These are phyloP conservation scores for Stagonosporopsis vannaccii DNA, from an alignment of 2,329 filamentous ascomycete genomes.

Conservation along the genomic window DNA sequence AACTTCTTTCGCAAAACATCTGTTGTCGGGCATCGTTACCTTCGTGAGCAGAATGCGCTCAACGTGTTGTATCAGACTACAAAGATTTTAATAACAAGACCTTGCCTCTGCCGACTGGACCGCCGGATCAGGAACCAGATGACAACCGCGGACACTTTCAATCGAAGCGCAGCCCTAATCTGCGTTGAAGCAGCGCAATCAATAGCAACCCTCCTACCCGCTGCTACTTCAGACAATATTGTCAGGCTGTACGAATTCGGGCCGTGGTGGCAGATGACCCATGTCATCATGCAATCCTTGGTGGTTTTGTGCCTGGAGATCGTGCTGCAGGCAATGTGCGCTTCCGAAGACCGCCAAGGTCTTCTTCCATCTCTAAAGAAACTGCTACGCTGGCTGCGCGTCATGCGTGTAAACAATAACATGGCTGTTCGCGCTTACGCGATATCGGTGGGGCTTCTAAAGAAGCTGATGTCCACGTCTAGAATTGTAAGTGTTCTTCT, in stretches of 20 bases:
- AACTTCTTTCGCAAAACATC: slow-evolving; percentile 16
- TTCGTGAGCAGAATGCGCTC: slow-evolving; percentile 28
- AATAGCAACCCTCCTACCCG: slow-evolving; percentile 45
- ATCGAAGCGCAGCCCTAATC: slow-evolving; percentile 37
- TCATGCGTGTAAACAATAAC: slow-evolving; percentile 38
- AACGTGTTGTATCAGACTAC: slow-evolving; percentile 31
- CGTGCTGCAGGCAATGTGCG: slow-evolving; percentile 29
- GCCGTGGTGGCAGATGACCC: slow-evolving; percentile 51
- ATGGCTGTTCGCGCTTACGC: slow-evolving; percentile 43
- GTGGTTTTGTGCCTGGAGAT: slow-evolving; percentile 49
- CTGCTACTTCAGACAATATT: slow-evolving; percentile 15
- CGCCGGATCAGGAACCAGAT: slow-evolving; percentile 41
- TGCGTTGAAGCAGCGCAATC: slow-evolving; percentile 47
- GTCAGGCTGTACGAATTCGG: slow-evolving; percentile 24
- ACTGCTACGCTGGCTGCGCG: slow-evolving; percentile 43
- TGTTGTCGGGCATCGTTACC: not conserved
- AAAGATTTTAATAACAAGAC: slow-evolving; percentile 48
- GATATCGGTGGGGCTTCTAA: slow-evolving; percentile 26
- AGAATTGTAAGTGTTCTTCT: slow-evolving; percentile 19
- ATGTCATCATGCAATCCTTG: slow-evolving; percentile 48
- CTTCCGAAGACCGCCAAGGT: slow-evolving; percentile 30
- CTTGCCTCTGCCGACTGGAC: slow-evolving; percentile 50
- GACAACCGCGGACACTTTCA: slow-evolving; percentile 39
- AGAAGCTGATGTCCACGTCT: slow-evolving; percentile 18
- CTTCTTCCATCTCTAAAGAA: slow-evolving; percentile 40